These are phyloP conservation scores for Rhodotorula toruloides DNA, from an alignment of 768 basidiomycete species.

Conservation along the genomic window DNA sequence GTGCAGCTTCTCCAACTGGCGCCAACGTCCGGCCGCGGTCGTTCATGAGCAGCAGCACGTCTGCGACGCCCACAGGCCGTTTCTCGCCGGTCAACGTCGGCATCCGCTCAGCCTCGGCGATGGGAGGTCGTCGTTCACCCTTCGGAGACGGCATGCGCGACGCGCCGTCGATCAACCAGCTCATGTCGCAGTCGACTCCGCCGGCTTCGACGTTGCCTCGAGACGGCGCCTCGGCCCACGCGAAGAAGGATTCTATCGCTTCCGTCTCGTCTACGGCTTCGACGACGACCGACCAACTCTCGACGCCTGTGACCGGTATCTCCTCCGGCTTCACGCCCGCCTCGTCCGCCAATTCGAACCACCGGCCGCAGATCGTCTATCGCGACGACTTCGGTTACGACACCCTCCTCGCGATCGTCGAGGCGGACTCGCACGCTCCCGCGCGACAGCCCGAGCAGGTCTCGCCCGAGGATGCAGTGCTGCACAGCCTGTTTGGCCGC, in stretches of 20 bases:
- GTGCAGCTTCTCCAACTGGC: conserved; percentile 3
- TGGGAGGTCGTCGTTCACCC: conserved; percentile 17
- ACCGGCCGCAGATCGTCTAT: conserved; percentile 25
- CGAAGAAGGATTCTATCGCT: conserved; percentile 36
- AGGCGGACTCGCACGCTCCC: background rate
- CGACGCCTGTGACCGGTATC: conserved; percentile 25
- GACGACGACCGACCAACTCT: conserved; percentile 24
- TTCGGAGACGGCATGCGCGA: conserved; percentile 17
- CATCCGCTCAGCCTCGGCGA: conserved; percentile 7
- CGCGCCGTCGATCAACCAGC: conserved; percentile 35
- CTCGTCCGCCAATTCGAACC: conserved; percentile 20
- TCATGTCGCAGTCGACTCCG: conserved; percentile 11
- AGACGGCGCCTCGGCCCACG: conserved; percentile 8
- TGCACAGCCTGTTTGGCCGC: conserved; percentile 32
- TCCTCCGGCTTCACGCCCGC: conserved; percentile 37
- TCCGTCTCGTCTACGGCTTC: conserved; percentile 32
- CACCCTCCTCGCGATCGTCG: conserved; percentile 32
- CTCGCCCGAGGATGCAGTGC: conserved; percentile 13
- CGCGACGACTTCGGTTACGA: conserved; percentile 36
- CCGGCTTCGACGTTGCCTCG: background rate
- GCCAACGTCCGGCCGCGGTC: background rate
- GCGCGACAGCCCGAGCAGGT: background rate
- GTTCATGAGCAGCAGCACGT: conserved; percentile 16
- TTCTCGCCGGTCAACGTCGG: conserved; percentile 6
- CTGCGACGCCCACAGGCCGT: conserved; percentile 14